phyloP scores from a whole-genome alignment of 768 basidiomycete species.

The Dendrothele bispora region DNA sequence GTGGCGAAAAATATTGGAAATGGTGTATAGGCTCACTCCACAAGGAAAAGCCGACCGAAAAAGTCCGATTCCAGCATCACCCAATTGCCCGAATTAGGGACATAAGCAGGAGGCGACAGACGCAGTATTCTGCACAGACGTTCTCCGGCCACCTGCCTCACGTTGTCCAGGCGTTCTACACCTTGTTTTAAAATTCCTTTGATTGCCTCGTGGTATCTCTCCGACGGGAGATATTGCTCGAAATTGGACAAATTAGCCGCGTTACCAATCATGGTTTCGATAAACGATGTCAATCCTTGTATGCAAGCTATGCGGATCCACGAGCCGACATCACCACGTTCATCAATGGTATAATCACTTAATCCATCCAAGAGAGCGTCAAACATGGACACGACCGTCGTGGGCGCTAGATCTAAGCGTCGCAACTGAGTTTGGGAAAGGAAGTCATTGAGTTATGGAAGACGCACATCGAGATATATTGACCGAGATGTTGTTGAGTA shows the following conservation, averaged over 20 bases:
- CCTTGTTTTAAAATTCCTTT: conserved; percentile 83
- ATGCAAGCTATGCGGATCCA: conserved; percentile 88
- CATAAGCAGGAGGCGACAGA: conserved; percentile 43
- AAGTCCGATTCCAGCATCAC: conserved; percentile 45
- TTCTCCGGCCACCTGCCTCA: conserved; percentile 77
- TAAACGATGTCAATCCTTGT: conserved; percentile 56
- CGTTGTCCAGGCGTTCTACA: conserved; percentile 87
- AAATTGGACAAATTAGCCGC: conserved; percentile 45
- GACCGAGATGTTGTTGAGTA: conserved; percentile 39
- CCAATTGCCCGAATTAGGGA: conserved; percentile 47
- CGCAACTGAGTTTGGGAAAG: too few relatives aligned
- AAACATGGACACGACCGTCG: conserved; percentile 47
- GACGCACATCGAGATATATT: conserved; percentile 42
- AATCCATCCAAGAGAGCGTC: conserved; percentile 68
- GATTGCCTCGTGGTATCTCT: conserved; percentile 55
- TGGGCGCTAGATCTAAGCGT: conserved; percentile 53
- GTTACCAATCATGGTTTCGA: conserved; percentile 49
- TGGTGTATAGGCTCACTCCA: conserved; percentile 33
- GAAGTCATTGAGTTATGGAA: too few relatives aligned
- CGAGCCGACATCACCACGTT: conserved; percentile 95
- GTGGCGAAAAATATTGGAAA: too few relatives aligned
- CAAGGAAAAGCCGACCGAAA: conserved; percentile 53
- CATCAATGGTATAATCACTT: conserved; percentile 89
- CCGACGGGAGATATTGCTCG: conserved; percentile 58
- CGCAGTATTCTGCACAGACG: conserved; percentile 54